Percentiles rank a stretch among this genome's conserved stretches.
Conservation (phyloP, 306 rosid species). For the Rosa rugosa region DNA sequence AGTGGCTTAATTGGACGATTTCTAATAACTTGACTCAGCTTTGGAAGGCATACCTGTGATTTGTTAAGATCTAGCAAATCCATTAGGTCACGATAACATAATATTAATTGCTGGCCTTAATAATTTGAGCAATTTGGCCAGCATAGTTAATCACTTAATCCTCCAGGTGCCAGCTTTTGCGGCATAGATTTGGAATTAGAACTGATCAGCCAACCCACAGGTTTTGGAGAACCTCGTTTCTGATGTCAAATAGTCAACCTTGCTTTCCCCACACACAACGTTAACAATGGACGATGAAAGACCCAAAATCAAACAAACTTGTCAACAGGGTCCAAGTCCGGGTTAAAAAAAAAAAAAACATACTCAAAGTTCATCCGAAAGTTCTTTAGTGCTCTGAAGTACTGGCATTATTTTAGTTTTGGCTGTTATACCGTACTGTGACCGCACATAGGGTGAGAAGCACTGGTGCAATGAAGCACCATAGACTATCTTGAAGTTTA, state of each 20-base stretch:
- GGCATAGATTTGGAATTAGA: background rate
- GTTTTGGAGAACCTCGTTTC: background rate
- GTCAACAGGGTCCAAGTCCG: constrained; percentile 6
- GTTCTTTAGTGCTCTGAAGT: background rate
- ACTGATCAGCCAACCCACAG: background rate
- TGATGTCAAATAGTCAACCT: background rate
- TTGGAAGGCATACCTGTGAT: background rate
- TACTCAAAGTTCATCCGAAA: background rate
- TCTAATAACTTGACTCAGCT: background rate
- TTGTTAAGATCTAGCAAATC: background rate
- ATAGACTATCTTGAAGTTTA: background rate
- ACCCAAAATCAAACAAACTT: constrained; percentile 8
- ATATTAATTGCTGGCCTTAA: background rate
- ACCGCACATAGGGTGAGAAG: too few relatives aligned
- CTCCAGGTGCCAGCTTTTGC: constrained; percentile 1
- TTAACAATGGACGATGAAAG: background rate
- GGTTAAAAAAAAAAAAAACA: background rate
- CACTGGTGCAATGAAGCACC: too few relatives aligned
- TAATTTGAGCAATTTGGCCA: constrained; percentile 1
- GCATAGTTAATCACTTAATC: background rate
- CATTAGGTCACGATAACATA: background rate
- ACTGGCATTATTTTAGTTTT: background rate
- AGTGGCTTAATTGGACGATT: background rate
- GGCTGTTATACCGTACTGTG: too few relatives aligned
- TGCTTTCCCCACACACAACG: background rate